Base-by-base conservation (phyloP, 352 stramenopile genomes). In the Globisporangium alternatum region DNA sequence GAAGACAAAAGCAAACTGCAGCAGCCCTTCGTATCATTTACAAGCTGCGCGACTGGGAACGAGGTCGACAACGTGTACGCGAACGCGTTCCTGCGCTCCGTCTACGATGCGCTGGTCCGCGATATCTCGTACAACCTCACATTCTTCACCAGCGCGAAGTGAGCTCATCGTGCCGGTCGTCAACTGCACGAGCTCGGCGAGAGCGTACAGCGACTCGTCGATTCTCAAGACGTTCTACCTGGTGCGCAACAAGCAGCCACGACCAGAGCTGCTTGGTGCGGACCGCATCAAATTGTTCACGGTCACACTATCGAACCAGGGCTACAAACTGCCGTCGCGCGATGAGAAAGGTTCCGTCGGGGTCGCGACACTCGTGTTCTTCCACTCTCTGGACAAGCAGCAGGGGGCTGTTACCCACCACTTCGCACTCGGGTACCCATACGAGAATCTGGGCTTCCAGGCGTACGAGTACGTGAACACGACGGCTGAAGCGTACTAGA, bases 141-240 rank as follows among this genome's bases (percentile, higher is more conserved):
- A 35, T 55, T 84, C 13, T 64, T 53, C 5, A 47, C 37, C 22
- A n/a, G 7, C 3, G 39, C 62, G 13, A 3, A 71, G 68, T 47
- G 76, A 85, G 39, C 60, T 88, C 21, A 65, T 88, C 0, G 56
- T 56, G 17, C 74, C 74, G 1, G 59, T 83, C 3, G 62, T 68
- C 3, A 35, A 68, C 39, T 68, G 62, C 47, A 48, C 62, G 22
- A 56, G 51, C 62, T 22, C n/a, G 3, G 19, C 47, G 5, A 37
- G 49, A 22, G 19, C 8, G 5, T 30, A 43, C n/a, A 21, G 12
- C 1, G 62, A 65, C 15, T 44, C 43, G 12, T 57, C 62, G 10
- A 9, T 41, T 33, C 19, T 44, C n/a, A 48, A 47, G 21, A 21
- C 37, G 12, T 64, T 59, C 35, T 64, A 45, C n/a, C 62, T 55